A percentile compares a stretch with the other conserved stretches of the same genome.
Conservation (phyloP, 495 filamentous ascomycete genomes). For the Penicillium manginii region DNA sequence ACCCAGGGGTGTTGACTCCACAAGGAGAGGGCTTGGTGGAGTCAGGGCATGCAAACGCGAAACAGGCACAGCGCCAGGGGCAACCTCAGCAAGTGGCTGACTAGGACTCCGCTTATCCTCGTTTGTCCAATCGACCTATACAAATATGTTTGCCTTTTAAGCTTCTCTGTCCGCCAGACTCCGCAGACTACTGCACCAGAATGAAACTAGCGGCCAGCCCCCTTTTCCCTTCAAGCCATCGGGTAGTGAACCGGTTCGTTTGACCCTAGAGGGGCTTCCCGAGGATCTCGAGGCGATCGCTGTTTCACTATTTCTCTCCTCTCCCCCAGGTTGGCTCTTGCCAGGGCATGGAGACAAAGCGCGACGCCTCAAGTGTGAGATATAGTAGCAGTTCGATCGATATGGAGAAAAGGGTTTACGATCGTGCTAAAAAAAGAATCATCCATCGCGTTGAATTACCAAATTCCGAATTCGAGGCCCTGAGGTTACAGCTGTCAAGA, state of each 20-base stretch:
- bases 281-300: constrained; percentile 25
- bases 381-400: constrained; percentile 18
- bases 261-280: constrained; percentile 10
- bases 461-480: background rate
- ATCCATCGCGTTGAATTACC: background rate
- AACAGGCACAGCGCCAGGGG: constrained; percentile 7
- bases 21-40: constrained; percentile 5
- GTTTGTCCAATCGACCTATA: background rate
- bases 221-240: constrained; percentile 6
- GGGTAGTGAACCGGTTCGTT: constrained; percentile 28
- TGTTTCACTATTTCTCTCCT: constrained; percentile 20
- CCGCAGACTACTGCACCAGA: constrained; percentile 23
- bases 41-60: background rate
- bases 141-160: constrained; percentile 10
- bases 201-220: constrained; percentile 18
- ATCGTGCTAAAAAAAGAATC: constrained; percentile 6
- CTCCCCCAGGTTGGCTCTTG: background rate
- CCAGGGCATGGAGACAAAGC: constrained; percentile 10
- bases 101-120: background rate
- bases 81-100: constrained; percentile 2
- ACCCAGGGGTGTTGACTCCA: constrained; percentile 4
- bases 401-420: constrained; percentile 1
- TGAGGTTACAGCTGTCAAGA: constrained; percentile 3
- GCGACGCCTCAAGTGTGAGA: constrained; percentile 15
- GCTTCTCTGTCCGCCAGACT: constrained; percentile 16